Conservation (phyloP, 1,284 basidiomycete genomes). For the Irpex sp. region DNA sequence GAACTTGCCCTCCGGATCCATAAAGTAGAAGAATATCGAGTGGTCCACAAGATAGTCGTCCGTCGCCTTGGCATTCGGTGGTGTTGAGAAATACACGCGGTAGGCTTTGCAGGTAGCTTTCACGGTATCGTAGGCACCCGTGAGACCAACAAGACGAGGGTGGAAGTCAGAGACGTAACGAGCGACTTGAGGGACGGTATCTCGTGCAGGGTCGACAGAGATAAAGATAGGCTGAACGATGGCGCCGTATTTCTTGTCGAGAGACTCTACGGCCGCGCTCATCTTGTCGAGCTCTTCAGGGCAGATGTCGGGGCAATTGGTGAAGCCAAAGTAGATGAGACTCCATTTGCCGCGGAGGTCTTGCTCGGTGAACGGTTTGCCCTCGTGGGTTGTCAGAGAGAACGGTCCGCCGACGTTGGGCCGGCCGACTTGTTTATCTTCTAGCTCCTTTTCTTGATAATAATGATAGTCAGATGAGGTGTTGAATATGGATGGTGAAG, state of each 20-base stretch:
- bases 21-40: conserved; percentile 96
- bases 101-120: conserved; percentile 93
- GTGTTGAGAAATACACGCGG: conserved; percentile 98
- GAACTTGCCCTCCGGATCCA: conserved; percentile 94
- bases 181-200: conserved; percentile 62
- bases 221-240: conserved; percentile 88
- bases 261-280: conserved; percentile 72
- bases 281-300: conserved; percentile 98
- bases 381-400: conserved; percentile 64
- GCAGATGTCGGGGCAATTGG: conserved; percentile 98
- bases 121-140: conserved; percentile 82
- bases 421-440: conserved; percentile 53
- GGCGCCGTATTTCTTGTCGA: conserved; percentile 66
- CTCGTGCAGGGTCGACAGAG: conserved; percentile 94
- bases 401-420: conserved; percentile 93
- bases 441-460: conserved; percentile 60
- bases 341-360: conserved; percentile 86
- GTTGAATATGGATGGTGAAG: conserved; percentile 17
- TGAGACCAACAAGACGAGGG: conserved; percentile 84
- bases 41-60: conserved; percentile 97
- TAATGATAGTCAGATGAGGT: not conserved
- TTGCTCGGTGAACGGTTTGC: conserved; percentile 76
- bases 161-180: conserved; percentile 84
- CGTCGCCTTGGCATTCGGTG: conserved; percentile 81
- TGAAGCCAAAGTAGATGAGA: conserved; percentile 96